Evolutionary conservation across 768 basidiomycete species (phyloP).

Genomic region (Leucocoprinus leucothites): DNA sequence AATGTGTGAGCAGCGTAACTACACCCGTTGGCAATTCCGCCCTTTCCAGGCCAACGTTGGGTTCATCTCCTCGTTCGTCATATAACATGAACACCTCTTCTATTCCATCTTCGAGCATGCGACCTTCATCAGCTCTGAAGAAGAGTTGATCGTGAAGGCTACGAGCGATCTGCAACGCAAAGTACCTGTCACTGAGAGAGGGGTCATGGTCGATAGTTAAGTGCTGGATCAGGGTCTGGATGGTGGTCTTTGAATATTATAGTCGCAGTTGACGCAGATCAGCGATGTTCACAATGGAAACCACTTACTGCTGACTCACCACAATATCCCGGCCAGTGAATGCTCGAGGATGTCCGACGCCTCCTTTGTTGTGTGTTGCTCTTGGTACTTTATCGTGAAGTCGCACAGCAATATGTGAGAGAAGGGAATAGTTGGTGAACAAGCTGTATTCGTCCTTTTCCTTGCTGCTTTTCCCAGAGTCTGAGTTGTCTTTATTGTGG

Average conservation of each 20-base stretch:
- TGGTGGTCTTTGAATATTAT: constrained; percentile 62
- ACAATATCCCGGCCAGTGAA: constrained; percentile 96
- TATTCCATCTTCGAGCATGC: constrained; percentile 80
- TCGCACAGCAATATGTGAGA: constrained; percentile 86
- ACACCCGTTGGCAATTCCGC: constrained; percentile 85
- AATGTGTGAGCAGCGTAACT: constrained; percentile 84
- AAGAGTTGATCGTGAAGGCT: constrained; percentile 90
- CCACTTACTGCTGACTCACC: constrained; percentile 41
- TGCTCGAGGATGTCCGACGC: constrained; percentile 84
- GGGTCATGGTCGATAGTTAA: constrained; percentile 72
- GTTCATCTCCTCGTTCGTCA: constrained; percentile 58
- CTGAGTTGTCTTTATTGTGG: too few species aligned
- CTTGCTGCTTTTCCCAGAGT: constrained; percentile 61
- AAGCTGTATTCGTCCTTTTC: constrained; percentile 40
- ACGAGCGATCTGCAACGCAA: constrained; percentile 84
- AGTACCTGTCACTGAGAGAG: constrained; percentile 73
- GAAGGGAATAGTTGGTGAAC: constrained; percentile 86
- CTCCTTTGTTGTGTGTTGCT: constrained; percentile 87
- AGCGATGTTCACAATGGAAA: constrained; percentile 12
- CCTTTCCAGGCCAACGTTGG: constrained; percentile 55
- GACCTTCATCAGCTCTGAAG: constrained; percentile 94
- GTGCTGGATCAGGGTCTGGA: constrained; percentile 84
- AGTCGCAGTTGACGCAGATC: background rate
- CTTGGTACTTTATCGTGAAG: constrained; percentile 86
- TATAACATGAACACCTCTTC: constrained; percentile 94